A percentile compares a stretch with the other conserved stretches of the same genome.
Evolutionary conservation across 805 yeast species (phyloP).

Genomic region (Starmerella geochares): DNA sequence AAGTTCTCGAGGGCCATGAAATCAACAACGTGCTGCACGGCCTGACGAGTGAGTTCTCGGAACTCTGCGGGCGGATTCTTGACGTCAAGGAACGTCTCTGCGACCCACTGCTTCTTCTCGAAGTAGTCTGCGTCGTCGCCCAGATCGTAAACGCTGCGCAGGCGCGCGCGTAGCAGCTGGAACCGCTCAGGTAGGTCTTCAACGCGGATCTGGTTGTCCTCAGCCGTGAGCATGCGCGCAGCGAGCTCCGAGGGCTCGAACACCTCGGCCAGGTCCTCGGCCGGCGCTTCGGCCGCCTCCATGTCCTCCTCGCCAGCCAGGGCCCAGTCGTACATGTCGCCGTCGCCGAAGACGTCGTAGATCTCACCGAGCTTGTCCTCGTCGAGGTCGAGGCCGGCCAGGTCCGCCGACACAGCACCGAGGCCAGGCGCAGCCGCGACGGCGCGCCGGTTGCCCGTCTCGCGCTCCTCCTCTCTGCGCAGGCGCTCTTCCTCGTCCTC

Average conservation of each 20-base stretch:
- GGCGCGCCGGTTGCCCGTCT: conserved; percentile 27
- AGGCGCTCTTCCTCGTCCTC: conserved; percentile 66
- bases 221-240: conserved; percentile 82
- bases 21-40: conserved; percentile 61
- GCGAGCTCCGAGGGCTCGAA: conserved; percentile 90
- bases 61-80: conserved; percentile 40
- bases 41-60: conserved; percentile 41
- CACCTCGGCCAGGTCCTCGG: conserved; percentile 57
- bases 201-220: conserved; percentile 76
- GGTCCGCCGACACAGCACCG: conserved; percentile 23
- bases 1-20: conserved; percentile 65
- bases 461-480: conserved; percentile 43
- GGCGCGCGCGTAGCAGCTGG: conserved; percentile 61
- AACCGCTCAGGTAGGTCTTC: conserved; percentile 87
- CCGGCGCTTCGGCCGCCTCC: conserved; percentile 26
- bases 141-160: conserved; percentile 56
- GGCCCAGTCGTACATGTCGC: conserved; percentile 97
- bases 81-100: conserved; percentile 50
- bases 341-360: conserved; percentile 93
- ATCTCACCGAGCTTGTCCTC: conserved; percentile 87
- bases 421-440: conserved; percentile 10
- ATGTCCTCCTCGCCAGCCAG: conserved; percentile 69
- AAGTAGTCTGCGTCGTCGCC: conserved; percentile 51
- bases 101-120: conserved; percentile 71
- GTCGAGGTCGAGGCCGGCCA: conserved; percentile 60